A percentile compares a stretch with the other conserved stretches of the same genome.
These are phyloP conservation scores for Chalciporus piperatus DNA, from an alignment of 768 basidiomycete species.

Conservation along the genomic window DNA sequence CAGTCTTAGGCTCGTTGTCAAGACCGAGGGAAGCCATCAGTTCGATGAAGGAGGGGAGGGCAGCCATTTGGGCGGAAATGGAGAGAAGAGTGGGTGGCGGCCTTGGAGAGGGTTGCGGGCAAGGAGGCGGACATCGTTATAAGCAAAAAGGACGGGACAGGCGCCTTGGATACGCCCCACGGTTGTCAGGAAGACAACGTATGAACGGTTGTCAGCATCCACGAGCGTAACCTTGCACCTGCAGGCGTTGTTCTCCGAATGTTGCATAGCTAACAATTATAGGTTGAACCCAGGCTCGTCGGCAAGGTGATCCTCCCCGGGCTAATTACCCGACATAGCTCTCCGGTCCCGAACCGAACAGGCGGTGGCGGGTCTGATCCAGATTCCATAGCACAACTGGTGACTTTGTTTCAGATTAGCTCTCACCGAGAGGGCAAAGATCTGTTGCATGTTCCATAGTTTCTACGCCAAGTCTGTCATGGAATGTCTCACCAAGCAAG, in stretches of 20 bases:
- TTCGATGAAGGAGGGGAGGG: conserved; percentile 84
- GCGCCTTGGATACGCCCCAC: conserved; percentile 37
- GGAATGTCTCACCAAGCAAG: not conserved
- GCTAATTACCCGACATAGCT: conserved; percentile 18
- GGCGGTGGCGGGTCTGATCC: too few species aligned
- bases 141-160: conserved; percentile 13
- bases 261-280: conserved; percentile 33
- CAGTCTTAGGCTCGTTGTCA: conserved; percentile 44
- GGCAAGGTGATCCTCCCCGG: conserved; percentile 54
- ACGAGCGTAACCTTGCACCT: conserved; percentile 22
- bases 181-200: conserved; percentile 29
- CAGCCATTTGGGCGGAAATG: conserved; percentile 50
- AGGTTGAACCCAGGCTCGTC: conserved; percentile 52
- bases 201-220: conserved; percentile 32
- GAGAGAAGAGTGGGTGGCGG: conserved; percentile 19
- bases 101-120: conserved; percentile 14
- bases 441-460: not conserved
- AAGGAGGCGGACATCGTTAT: conserved; percentile 22
- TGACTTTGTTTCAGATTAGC: not conserved
- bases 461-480: not conserved
- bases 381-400: too few species aligned
- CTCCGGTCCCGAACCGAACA: conserved; percentile 16
- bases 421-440: too few species aligned
- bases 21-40: conserved; percentile 83
- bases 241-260: conserved; percentile 21